Base-by-base conservation (phyloP, 352 stramenopile species). In the Phytophthora tentaculata region DNA sequence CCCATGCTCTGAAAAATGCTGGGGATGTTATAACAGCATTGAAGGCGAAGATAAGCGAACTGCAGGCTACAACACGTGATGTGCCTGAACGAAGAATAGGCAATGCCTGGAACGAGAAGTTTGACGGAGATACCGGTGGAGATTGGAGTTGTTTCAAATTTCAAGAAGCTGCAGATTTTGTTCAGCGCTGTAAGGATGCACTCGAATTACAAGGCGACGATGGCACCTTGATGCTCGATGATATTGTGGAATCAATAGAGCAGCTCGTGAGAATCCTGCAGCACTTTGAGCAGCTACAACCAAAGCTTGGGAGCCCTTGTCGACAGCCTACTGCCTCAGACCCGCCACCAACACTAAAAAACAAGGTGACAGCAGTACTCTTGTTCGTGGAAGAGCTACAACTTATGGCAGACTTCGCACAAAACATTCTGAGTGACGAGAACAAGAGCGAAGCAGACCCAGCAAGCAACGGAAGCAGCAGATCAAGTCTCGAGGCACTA, bases 301-400 rank as follows among this genome's bases (percentile, higher is more conserved):
- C 79, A 23, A 69, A 77, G 24, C 64, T 80, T 10, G 68, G 64
- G 14, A 77, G 68, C 51, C 68, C 68, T 13, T 56, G 64, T 20
- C 69, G 69, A 0, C 58, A 55, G 8, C 20, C 52, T 28, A 54
- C 50, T 35, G 45, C 35, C 28, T 10, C 59, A 24, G 64, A 64
- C 7, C 41, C 17, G 5, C 39, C 41, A 17, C 64, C 73, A 8
- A 61, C 68, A 13, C 48, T 86, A n/a, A 67, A 74, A 14, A 61
- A 63, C 49, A 81, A 79, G 44, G 76, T 83, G 9, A 28, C 60
- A 13, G 61, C 71, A 0, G 69, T 90, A 3, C 50, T 87, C 12
- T 48, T 64, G n/a, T 90, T 92, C 54, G 62, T 86, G 6, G 80
- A 90, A 13, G 83, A 92, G 56, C 64, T 92, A 2, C 73, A 75